phyloP scores from a whole-genome alignment of 2,329 filamentous ascomycete species.

The Bipolaris oryzae region DNA sequence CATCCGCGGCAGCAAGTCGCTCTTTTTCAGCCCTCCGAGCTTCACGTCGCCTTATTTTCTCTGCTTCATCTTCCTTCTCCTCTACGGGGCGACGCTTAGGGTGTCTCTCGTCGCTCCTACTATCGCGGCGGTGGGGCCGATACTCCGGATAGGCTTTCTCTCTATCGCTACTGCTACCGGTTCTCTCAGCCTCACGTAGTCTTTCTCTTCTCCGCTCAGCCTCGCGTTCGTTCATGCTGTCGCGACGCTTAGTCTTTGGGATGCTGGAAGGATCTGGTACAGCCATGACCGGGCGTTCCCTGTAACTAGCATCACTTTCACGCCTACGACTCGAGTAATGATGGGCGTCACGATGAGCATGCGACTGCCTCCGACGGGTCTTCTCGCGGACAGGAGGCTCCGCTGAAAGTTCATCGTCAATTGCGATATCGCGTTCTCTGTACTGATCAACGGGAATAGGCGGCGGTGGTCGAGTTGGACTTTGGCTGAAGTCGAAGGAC shows the following conservation, averaged over 20 bases:
- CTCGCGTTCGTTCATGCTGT: slow-evolving; percentile 44
- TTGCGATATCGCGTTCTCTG: slow-evolving; percentile 35
- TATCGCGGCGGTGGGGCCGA: slow-evolving; percentile 36
- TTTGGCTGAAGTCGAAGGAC: slow-evolving; percentile 5
- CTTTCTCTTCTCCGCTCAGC: slow-evolving; percentile 26
- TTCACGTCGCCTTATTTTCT: slow-evolving; percentile 37
- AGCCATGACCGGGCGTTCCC: slow-evolving; percentile 32
- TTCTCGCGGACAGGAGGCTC: slow-evolving; percentile 34
- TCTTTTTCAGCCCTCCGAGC: slow-evolving; percentile 37
- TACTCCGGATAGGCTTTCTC: slow-evolving; percentile 38
- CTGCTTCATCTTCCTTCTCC: slow-evolving; percentile 35
- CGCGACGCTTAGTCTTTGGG: slow-evolving; percentile 36
- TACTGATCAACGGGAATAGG: slow-evolving; percentile 5
- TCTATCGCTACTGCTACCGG: slow-evolving; percentile 33
- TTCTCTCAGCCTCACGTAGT: slow-evolving; percentile 28
- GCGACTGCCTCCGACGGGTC: slow-evolving; percentile 38
- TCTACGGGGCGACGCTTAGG: slow-evolving; percentile 36
- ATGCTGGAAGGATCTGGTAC: slow-evolving; percentile 22
- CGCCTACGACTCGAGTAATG: slow-evolving; percentile 37
- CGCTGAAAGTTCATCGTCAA: slow-evolving; percentile 29
- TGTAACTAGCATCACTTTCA: slow-evolving; percentile 40
- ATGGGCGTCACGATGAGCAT: slow-evolving; percentile 35
- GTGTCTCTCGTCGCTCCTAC: slow-evolving; percentile 34
- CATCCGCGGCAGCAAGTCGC: slow-evolving; percentile 34
- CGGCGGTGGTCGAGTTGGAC: not conserved